Conservation (phyloP, 768 basidiomycete genomes). For the Calocybe gangraenosa region DNA sequence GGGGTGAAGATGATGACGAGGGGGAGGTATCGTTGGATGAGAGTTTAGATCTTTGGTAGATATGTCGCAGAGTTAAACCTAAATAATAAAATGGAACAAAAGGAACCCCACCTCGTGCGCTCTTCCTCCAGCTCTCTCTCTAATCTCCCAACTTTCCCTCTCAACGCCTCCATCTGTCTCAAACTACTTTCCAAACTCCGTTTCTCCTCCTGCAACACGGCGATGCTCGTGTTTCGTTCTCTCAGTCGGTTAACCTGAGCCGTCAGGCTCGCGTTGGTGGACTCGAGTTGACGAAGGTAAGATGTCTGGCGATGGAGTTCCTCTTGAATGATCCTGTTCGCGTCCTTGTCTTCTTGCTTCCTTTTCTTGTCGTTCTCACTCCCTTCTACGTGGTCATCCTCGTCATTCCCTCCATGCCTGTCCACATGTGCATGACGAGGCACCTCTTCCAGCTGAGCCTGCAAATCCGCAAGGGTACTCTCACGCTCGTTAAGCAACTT, state of each 20-base stretch:
- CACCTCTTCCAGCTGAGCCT: background rate
- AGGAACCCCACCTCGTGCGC: constrained; percentile 46
- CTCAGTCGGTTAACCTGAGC: constrained; percentile 51
- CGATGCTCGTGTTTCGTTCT: constrained; percentile 55
- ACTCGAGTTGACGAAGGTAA: constrained; percentile 58
- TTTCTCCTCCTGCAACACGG: constrained; percentile 75
- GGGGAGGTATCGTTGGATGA: constrained; percentile 31
- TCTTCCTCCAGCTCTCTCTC: constrained; percentile 61
- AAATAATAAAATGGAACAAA: background rate
- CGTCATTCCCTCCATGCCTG: background rate
- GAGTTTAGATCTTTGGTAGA: background rate
- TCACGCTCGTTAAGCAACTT: constrained; percentile 40
- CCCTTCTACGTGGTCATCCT: background rate
- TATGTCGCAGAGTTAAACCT: background rate
- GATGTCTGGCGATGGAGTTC: constrained; percentile 65
- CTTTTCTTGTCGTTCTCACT: constrained; percentile 7
- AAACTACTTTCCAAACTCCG: constrained; percentile 54
- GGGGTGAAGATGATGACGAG: constrained; percentile 31
- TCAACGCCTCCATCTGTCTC: constrained; percentile 44
- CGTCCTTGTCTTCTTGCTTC: constrained; percentile 38
- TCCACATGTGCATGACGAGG: too few relatives aligned
- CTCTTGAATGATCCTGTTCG: constrained; percentile 60
- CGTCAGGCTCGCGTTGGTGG: constrained; percentile 49
- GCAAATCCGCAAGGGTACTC: background rate
- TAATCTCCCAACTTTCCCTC: constrained; percentile 49